Evolutionary conservation across 768 basidiomycete species (phyloP), one percentile per base, ranked within the genome.

Genomic region (Tephrocybe sp.): DNA sequence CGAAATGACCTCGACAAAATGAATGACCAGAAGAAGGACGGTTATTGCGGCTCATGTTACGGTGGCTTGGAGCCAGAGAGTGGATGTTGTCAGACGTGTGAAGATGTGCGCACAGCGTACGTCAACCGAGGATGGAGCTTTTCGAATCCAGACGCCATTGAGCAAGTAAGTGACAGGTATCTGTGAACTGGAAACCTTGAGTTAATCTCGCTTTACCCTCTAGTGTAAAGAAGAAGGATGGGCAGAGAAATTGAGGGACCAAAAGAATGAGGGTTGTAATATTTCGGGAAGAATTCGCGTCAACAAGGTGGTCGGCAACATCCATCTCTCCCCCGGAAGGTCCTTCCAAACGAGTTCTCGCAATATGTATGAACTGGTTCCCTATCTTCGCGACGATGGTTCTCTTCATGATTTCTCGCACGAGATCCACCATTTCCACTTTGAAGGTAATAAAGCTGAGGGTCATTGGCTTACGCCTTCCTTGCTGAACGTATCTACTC

Each of bases 61-160:
- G 97, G 97, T 49, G 97, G 92, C 48, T 56, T 80, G 21, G 80
- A 78, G 45, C 87, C 92, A 2, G 75, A 73, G 38, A 69, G 67
- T 62, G 94, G 93, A 4, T 99, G 97, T 69, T 99, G 97, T 69
- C 91, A 99, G 64, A 86, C 84, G 37, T 99, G 97, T 66, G 97
- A 99, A 63, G 88, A 93, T 0, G 97, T 99, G 21, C 81, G 97
- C 36, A 79, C 86, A 65, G 76, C 92, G 24, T 99, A 99, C 70
- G 77, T 91, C 23, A 80, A 86, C 64, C 84, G 88, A 57, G 97
- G 95, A 18, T 99, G 97, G 97, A 94, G 89, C 66, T 99, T 98
- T 66, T 71, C 77, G 53, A 88, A 86, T 60, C 97, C 97, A 13
- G 88, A 94, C 51, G 77, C 83, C 1, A 85, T 99, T 57, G 94